A percentile compares a stretch with the other conserved stretches of the same genome.
These are phyloP conservation scores for Globisporangium spiculum DNA, from an alignment of 352 stramenopile genomes.

Conservation along the genomic window DNA sequence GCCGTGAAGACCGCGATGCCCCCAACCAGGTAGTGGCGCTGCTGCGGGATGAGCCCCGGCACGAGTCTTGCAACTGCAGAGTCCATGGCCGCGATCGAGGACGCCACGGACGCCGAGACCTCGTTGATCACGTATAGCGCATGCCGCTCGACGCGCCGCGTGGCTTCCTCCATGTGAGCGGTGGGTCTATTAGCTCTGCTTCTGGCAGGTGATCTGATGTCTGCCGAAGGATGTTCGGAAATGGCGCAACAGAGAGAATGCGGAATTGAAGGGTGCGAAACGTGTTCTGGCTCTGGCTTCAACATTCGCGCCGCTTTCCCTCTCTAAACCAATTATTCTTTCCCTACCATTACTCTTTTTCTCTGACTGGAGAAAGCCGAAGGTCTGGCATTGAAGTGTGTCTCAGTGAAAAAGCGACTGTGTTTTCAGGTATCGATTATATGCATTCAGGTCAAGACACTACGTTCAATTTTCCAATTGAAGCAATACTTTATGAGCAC, in stretches of 20 bases:
- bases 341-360: constrained; percentile 4
- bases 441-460: not conserved
- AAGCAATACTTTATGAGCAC: not conserved
- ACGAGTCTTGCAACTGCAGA: constrained; percentile 8
- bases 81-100: constrained; percentile 14
- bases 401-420: not conserved
- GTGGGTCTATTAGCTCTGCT: not conserved
- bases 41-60: constrained; percentile 21
- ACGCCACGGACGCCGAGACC: constrained; percentile 4
- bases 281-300: constrained; percentile 4
- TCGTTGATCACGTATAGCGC: constrained; percentile 6
- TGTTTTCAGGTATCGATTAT: not conserved
- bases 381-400: not conserved
- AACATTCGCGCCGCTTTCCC: not conserved
- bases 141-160: constrained; percentile 6
- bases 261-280: not conserved
- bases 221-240: not conserved
- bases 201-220: not conserved
- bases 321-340: constrained; percentile 8
- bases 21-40: constrained; percentile 46
- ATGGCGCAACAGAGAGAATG: constrained; percentile 7
- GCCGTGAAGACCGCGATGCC: constrained; percentile 41
- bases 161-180: constrained; percentile 11
- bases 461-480: not conserved
- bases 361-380: not conserved